Conservation (phyloP, 2,329 filamentous ascomycete genomes). For the Chalara sp. region DNA sequence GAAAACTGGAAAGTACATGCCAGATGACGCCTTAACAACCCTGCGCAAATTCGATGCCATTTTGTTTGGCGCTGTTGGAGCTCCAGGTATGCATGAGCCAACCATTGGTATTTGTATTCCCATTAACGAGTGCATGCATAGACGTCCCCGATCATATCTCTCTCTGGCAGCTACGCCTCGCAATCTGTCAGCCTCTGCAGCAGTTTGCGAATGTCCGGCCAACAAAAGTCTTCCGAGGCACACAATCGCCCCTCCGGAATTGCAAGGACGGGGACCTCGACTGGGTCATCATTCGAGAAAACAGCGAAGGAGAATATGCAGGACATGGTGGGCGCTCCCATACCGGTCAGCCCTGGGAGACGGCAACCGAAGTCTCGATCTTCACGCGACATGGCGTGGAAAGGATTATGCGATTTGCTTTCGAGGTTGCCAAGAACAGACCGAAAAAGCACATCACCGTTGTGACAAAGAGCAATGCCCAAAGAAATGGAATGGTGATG, state of each 20-base stretch:
- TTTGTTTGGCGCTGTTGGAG: constrained; percentile 54
- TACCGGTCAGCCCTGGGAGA: constrained; percentile 48
- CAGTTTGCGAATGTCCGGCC: constrained; percentile 63
- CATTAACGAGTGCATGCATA: constrained; percentile 14
- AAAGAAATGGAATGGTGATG: constrained; percentile 60
- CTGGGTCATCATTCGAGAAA: constrained; percentile 62
- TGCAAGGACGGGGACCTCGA: constrained; percentile 42
- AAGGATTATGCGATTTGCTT: constrained; percentile 56
- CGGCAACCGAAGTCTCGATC: constrained; percentile 54
- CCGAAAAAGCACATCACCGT: constrained; percentile 52
- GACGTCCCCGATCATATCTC: constrained; percentile 61
- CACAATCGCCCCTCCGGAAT: constrained; percentile 45
- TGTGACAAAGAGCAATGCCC: constrained; percentile 60
- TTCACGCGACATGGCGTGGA: constrained; percentile 55
- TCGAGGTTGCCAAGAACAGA: constrained; percentile 44
- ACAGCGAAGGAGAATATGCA: constrained; percentile 51
- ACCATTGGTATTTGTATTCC: constrained; percentile 10
- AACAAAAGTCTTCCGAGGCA: constrained; percentile 50
- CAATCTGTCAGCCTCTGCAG: constrained; percentile 56
- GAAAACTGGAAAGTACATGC: constrained; percentile 51
- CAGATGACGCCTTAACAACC: constrained; percentile 46
- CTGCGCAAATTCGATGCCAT: constrained; percentile 51
- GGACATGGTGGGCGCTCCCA: constrained; percentile 49
- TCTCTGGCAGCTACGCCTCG: constrained; percentile 56
- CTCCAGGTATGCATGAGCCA: constrained; percentile 33